phyloP scores from a whole-genome alignment of 176 grass and related monocot species.

The Cenchrus americanus region DNA sequence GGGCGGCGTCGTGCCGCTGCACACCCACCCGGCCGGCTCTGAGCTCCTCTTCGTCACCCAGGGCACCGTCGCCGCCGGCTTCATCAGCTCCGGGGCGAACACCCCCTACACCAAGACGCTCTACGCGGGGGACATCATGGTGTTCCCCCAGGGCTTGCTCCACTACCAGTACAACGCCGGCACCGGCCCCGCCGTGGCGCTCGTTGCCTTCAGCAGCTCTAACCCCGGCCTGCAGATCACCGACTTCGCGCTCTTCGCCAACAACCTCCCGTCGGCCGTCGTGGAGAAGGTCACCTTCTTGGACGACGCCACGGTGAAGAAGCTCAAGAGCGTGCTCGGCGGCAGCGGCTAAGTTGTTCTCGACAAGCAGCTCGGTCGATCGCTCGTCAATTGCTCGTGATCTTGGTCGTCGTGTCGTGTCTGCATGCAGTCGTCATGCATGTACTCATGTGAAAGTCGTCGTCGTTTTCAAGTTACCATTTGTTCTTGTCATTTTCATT shows the following conservation, averaged over 20 bases:
- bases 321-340: constrained; percentile 76
- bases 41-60: constrained; percentile 67
- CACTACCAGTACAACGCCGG: constrained; percentile 79
- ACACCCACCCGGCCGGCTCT: constrained; percentile 69
- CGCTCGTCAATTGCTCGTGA: not conserved
- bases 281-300: constrained; percentile 80
- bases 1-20: constrained; percentile 68
- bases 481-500: no score
- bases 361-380: no score
- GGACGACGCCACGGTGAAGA: constrained; percentile 75
- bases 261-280: constrained; percentile 62
- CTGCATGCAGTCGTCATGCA: not conserved
- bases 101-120: constrained; percentile 57
- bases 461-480: not conserved
- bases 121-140: constrained; percentile 57
- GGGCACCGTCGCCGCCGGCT: constrained; percentile 60
- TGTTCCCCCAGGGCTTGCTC: constrained; percentile 76
- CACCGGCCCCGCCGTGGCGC: constrained; percentile 31
- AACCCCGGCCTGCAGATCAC: constrained; percentile 90
- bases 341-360: constrained; percentile 52
- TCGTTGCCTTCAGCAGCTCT: constrained; percentile 65
- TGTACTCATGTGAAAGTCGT: not conserved
- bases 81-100: constrained; percentile 62
- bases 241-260: constrained; percentile 71
- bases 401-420: not conserved